Evolutionary conservation across 2,329 filamentous ascomycete genomes (phyloP), one percentile per base, ranked within the genome.

Genomic region (Cercospora citrullina): DNA sequence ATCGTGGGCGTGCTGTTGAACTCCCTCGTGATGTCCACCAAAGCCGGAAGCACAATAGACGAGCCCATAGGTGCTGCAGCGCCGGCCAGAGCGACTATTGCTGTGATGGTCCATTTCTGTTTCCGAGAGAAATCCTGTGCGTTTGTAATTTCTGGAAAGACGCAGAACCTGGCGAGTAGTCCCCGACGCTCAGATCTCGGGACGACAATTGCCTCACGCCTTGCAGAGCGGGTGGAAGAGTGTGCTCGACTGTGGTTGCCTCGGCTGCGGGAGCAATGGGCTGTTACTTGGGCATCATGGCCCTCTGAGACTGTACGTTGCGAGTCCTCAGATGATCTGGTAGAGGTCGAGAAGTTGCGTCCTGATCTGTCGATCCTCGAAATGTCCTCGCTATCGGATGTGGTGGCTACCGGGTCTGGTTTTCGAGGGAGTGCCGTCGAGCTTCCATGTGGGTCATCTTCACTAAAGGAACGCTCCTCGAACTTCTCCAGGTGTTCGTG

Each of bases 81-180:
- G 1, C 88, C 93, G 2, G 92, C 92, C 16, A 94, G 76, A 1
- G 93, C 90, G 57, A 97, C 87, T 59, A 94, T 86, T 39, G 88
- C 83, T 0, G 93, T 96, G 71, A 97, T 89, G 68, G 87, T 85
- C 93, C 93, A 97, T 87, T 97, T 97, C 14, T 87, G 92, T 60
- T 81, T 85, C 36, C 87, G 86, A 10, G 85, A 81, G 76, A 97
- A 96, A 61, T 92, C 86, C 68, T 89, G 88, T 0, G 93, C 91
- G 33, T 89, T 84, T 57, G 91, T 88, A 14, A 96, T 88, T 80
- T 97, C 94, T 1, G 93, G 90, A 16, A 96, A 83, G 33, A 96
- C 68, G 1, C 91, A 83, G 12, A 96, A 83, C 42, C 85, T 85
- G 1, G 88, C 89, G 59, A 97, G 84, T 1, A 96, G 82, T 0